Evolutionary conservation across 352 stramenopile genomes (phyloP).

Genomic region (Globisporangium uncinulatum): DNA sequence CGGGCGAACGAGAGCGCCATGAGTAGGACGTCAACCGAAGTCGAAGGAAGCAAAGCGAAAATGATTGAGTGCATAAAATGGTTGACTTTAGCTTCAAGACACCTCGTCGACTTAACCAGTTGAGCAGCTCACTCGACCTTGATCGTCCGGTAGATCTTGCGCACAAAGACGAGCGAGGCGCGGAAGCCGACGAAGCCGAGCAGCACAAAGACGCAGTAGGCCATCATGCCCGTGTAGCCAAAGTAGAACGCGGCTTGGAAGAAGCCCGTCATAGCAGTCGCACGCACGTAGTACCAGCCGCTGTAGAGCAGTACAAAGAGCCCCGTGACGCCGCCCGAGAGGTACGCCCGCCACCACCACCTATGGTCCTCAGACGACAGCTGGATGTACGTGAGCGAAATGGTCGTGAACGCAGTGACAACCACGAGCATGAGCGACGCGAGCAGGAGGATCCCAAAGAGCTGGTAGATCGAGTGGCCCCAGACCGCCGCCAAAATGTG

Average conservation of each 20-base stretch:
- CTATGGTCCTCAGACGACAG: conserved; percentile 94
- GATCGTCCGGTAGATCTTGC: conserved; percentile 96
- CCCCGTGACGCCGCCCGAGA: conserved; percentile 93
- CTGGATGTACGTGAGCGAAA: conserved; percentile 98
- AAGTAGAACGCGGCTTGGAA: conserved; percentile 97
- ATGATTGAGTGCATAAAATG: neutral
- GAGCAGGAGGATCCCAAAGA: conserved; percentile 97
- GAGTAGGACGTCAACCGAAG: neutral
- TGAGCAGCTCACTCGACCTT: conserved; percentile 87
- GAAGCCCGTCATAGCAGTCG: conserved; percentile 93
- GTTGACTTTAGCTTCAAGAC: neutral
- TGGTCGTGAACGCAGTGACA: conserved; percentile 96
- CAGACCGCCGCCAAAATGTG: conserved; percentile 98
- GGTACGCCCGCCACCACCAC: conserved; percentile 97
- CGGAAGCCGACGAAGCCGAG: conserved; percentile 95
- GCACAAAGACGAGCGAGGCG: conserved; percentile 94
- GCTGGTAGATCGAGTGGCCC: conserved; percentile 98
- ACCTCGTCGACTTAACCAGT: too few relatives aligned
- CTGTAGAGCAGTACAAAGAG: conserved; percentile 96
- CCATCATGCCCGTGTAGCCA: conserved; percentile 96
- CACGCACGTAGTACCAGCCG: conserved; percentile 94
- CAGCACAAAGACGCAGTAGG: conserved; percentile 97
- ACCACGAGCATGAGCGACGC: conserved; percentile 95
- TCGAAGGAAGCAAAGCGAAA: neutral
- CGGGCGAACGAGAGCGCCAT: conserved; percentile 4